Base-by-base conservation (phyloP, 1,284 basidiomycete genomes). In the Cutaneotrichosporon daszewskae region DNA sequence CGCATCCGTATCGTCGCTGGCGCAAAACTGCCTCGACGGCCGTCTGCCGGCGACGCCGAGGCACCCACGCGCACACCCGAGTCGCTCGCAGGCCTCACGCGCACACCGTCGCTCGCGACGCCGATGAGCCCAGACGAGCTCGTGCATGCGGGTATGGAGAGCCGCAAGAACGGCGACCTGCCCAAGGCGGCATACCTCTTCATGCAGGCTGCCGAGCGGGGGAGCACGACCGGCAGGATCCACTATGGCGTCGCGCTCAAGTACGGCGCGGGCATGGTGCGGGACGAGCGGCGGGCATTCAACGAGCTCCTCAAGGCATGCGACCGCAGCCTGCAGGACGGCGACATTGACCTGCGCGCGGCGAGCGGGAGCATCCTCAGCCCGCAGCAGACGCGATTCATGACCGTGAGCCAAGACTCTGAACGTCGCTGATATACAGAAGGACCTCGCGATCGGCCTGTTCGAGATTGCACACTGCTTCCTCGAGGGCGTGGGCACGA, bases 391-490 rank as follows among this genome's bases (percentile, higher is more conserved):
- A 55, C 57, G 35, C 59, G 58, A 29, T 37, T 44, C 2, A 56
- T 67, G 43, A 55, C 58, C 7, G 64, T 65, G n/a, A n/a, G n/a
- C n/a, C n/a, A n/a, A n/a, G 33, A 55, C 64, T 57, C 26, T n/a
- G n/a, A n/a, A n/a, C n/a, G n/a, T n/a, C n/a, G n/a, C n/a, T n/a
- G n/a, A n/a, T n/a, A n/a, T n/a, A n/a, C n/a, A n/a, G n/a, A n/a
- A n/a, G 7, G 67, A 69, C 42, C 49, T 70, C 5, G 53, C 61
- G 1, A 35, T 68, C 23, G 68, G 65, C 9, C 58, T 72, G 41
- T 64, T 61, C 37, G 69, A 72, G 51, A 57, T 69, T 12, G 68
- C 58, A 3, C 67, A 64, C 37, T 69, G 66, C 47, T 69, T 64
- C 43, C 49, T 71, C 16, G 63, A 69, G n/a, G 68, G 68, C 9